Base-by-base conservation (phyloP, 2,329 filamentous ascomycete genomes). In the Thelonectria olida region DNA sequence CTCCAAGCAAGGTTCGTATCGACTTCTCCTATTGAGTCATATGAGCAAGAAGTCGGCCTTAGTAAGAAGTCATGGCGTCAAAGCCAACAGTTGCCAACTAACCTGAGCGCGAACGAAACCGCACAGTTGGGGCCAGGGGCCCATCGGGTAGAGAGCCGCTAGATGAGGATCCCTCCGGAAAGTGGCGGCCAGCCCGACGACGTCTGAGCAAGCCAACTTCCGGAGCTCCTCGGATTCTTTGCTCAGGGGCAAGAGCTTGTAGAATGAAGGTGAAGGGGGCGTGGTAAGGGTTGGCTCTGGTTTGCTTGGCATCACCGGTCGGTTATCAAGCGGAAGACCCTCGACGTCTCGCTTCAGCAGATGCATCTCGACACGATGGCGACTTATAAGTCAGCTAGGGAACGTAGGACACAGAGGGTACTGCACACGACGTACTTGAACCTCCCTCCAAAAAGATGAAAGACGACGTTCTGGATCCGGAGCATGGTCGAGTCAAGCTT, bases 381-480 rank as follows among this genome's bases (percentile, higher is more conserved):
- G 22, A 6, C 17, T 55, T 2, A 23, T 20, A 17, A 12, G n/a
- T 31, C 5, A 38, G 19, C 7, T 7, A 15, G 15, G 10, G 20
- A 41, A 7, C 12, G 13, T 5, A 12, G 31, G 4, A 13, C 8
- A 6, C 15, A 15, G 7, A 5, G 19, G 17, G 8, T n/a, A n/a
- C n/a, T 7, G 22, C 5, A 7, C 4, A 27, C 10, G 5, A 57
- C 47, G 4, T 51, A 57, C 54, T 47, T 34, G 27, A 44, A 57
- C 15, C 27, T 42, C n/a, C 47, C 54, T 9, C 25, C 54, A 38
- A 51, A 57, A 12, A 51, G 47, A 8, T 20, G 20, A 31, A 51
- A 25, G 19, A 57, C 23, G 9, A 57, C 36, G n/a, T 50, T 20
- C n/a, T 27, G 38, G 19, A 57, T 36, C 4, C 54, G 54, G 17